Evolutionary conservation across 768 basidiomycete species (phyloP), one percentile per base, ranked within the genome.

Genomic region (Boletus huronensis): DNA sequence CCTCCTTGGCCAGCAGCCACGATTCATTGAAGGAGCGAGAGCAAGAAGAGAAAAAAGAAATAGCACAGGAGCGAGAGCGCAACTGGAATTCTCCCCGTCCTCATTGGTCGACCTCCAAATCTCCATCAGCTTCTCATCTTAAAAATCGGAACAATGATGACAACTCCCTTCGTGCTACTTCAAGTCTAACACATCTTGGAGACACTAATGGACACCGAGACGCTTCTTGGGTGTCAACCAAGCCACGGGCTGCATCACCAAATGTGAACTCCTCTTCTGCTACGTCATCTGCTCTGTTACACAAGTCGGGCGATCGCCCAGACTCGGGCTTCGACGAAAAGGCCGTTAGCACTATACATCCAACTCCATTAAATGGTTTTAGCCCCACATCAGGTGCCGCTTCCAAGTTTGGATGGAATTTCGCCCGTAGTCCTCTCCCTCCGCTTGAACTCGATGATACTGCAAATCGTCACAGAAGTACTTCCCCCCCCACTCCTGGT

Each of bases 41-140:
- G 21, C 50, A 64, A 49, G 69, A 67, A 40, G 58, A 70, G 48
- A 53, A 64, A 54, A 58, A 66, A n/a, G 79, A 75, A 58, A 53
- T 70, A 5, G 54, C 61, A n/a, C 78, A 81, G 36, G 77, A 79
- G 59, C 77, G 84, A 45, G 85, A 87, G 68, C 75, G 82, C 45
- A 87, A 87, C 61, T 87, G 85, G 86, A 83, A 85, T 65, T 79
- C 84, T 8, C 82, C 81, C n/a, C 79, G 75, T 35, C 84, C 82
- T 7, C 77, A 74, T 48, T 85, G 84, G 84, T 64, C 70, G 19
- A 58, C 61, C 21, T 50, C 65, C 26, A 64, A 58, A 51, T 61
- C 66, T 7, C 58, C 69, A 13, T 44, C 64, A 13, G 0, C 52
- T 34, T 51, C 60, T 47, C 53, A 46, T 28, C 43, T 39, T 19